These are phyloP conservation scores for Phytopythium cucurbitacearum DNA, from an alignment of 352 stramenopile species.

Conservation along the genomic window DNA sequence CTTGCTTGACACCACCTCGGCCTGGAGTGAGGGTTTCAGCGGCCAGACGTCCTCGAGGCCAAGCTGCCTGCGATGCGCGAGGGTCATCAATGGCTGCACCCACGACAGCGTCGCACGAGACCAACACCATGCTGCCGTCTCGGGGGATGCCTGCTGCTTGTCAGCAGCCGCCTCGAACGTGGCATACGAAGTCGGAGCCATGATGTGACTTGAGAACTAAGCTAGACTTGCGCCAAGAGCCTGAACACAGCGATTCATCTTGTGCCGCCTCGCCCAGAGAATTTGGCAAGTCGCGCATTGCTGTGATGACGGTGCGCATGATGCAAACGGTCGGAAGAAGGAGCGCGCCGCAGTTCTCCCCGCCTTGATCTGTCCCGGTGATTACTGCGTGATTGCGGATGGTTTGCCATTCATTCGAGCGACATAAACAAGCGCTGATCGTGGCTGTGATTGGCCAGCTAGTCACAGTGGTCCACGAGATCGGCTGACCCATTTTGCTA, in stretches of 20 bases:
- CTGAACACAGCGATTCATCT: no score
- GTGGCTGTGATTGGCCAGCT: no score
- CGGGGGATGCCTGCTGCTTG: background rate
- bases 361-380: background rate
- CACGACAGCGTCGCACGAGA: conserved; percentile 44
- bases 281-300: background rate
- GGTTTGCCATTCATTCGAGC: no score
- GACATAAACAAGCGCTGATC: no score
- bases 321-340: background rate
- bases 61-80: conserved; percentile 44
- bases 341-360: background rate
- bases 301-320: conserved; percentile 1
- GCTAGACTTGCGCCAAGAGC: no score
- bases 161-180: background rate
- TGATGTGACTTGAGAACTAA: background rate
- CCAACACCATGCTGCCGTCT: conserved; percentile 5
- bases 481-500: no score
- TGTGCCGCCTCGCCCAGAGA: no score
- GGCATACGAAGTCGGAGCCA: conserved; percentile 1
- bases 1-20: conserved; percentile 1
- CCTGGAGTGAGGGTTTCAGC: conserved; percentile 15
- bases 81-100: conserved; percentile 39
- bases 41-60: conserved; percentile 38
- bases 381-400: background rate
- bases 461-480: no score